Evolutionary conservation across 78 protist species (phyloP).

Genomic region (Pigoraptor vietnamica): DNA sequence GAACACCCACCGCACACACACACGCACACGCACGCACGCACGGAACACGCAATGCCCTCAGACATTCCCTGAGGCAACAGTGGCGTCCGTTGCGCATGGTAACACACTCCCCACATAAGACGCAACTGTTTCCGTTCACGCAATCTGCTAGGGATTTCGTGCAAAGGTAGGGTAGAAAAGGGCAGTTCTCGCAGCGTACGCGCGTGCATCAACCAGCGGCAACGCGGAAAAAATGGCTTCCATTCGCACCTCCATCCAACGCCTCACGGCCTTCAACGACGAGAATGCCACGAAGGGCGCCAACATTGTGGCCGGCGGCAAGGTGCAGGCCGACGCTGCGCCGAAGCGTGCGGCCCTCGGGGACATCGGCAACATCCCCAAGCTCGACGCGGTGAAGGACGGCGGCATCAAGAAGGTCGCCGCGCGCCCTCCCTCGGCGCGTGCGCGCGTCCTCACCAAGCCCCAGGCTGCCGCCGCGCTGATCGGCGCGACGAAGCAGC

Average conservation of each 20-base stretch:
- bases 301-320: not conserved
- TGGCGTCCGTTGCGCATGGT: not conserved
- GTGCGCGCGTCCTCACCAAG: not conserved
- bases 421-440: not conserved
- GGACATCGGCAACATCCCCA: not conserved
- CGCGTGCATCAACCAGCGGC: not conserved
- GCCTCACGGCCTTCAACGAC: not conserved
- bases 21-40: not conserved
- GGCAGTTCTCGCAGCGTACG: no score
- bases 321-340: not conserved
- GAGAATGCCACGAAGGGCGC: not conserved
- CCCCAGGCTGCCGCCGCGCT: not conserved
- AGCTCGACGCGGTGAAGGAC: not conserved
- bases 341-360: not conserved
- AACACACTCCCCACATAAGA: not conserved
- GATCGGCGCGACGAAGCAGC: not conserved
- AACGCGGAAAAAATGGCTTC: not conserved
- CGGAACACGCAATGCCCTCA: not conserved
- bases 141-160: not conserved
- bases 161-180: not conserved
- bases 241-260: not conserved
- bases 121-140: not conserved
- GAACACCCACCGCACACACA: not conserved
- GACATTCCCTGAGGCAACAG: not conserved
- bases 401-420: not conserved